A percentile compares a stretch with the other conserved stretches of the same genome.
phyloP scores from a whole-genome alignment of 2,329 filamentous ascomycete genomes.

The Paradendryphiella salina region DNA sequence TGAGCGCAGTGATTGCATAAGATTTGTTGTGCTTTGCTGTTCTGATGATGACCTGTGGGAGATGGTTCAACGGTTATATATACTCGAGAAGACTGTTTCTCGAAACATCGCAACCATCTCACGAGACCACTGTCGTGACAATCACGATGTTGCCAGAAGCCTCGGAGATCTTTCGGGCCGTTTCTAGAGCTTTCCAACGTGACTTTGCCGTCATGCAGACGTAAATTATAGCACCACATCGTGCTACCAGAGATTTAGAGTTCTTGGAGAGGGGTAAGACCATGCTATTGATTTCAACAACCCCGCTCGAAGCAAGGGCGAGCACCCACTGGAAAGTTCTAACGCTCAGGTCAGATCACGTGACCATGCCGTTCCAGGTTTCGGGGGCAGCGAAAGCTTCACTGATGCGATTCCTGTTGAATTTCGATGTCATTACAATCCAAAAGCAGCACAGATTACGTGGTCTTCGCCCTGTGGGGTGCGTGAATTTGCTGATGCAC shows the following conservation, averaged over 20 bases:
- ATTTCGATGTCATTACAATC: background rate
- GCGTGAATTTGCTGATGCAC: background rate
- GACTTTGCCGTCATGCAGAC: conserved; percentile 14
- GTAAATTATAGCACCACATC: conserved; percentile 4
- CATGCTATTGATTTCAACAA: background rate
- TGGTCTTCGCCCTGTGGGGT: background rate
- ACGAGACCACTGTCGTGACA: conserved; percentile 8
- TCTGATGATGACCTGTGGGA: conserved; percentile 29
- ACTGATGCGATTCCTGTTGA: background rate
- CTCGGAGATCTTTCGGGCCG: conserved; percentile 28
- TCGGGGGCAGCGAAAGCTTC: background rate
- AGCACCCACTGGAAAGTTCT: conserved; percentile 12
- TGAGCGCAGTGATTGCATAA: conserved; percentile 46
- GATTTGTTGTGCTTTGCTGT: conserved; percentile 32
- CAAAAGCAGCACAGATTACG: background rate
- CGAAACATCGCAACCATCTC: conserved; percentile 30
- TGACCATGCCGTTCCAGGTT: conserved; percentile 7
- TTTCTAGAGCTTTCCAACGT: conserved; percentile 30
- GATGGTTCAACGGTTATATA: conserved; percentile 29
- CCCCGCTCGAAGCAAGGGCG: conserved; percentile 1
- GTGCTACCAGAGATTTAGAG: conserved; percentile 5
- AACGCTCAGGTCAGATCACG: conserved; percentile 16
- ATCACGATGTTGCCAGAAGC: conserved; percentile 19
- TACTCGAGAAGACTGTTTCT: conserved; percentile 31
- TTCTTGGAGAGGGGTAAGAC: background rate